These are phyloP conservation scores for Nymphaea colorata DNA, from an alignment of 164 flowering plant species.

Conservation along the genomic window DNA sequence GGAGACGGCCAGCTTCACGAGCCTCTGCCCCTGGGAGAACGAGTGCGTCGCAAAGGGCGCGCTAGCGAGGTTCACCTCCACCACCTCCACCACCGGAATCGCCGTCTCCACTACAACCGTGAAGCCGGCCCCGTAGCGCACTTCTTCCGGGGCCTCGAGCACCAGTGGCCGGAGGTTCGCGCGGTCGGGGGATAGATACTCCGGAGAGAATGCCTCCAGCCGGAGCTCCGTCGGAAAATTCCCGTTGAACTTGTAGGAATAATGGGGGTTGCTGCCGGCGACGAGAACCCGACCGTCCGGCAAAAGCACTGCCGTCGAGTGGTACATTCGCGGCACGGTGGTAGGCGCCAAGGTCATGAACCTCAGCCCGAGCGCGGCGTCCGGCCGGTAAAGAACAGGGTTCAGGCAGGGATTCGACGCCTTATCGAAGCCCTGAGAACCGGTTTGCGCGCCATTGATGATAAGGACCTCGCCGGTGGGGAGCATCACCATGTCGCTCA, in stretches of 20 bases:
- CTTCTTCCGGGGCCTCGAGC: conserved; percentile 25
- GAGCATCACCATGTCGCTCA: conserved; percentile 93
- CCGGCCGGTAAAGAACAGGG: conserved; percentile 75
- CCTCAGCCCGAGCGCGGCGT: conserved; percentile 50
- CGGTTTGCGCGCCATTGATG: conserved; percentile 80
- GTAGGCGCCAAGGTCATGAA: conserved; percentile 73
- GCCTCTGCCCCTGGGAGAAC: conserved; percentile 79
- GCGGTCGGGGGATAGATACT: conserved; percentile 49
- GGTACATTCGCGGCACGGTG: conserved; percentile 78
- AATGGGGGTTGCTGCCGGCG: conserved; percentile 90
- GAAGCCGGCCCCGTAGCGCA: conserved; percentile 46
- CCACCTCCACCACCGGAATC: conserved; percentile 53
- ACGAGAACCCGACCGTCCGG: conserved; percentile 79
- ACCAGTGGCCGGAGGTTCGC: conserved; percentile 57
- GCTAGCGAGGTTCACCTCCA: conserved; percentile 60
- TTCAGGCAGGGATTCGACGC: conserved; percentile 57
- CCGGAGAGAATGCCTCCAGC: conserved; percentile 86
- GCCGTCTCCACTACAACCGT: conserved; percentile 33
- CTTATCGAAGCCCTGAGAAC: conserved; percentile 71
- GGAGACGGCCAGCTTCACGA: conserved; percentile 50
- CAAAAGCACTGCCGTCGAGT: conserved; percentile 74
- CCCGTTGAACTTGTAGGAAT: conserved; percentile 24
- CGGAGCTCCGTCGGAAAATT: conserved; percentile 74
- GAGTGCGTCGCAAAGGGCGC: conserved; percentile 93
- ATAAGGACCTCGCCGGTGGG: conserved; percentile 73